Percentiles rank a stretch among this genome's conserved stretches.
These are phyloP conservation scores for Hemisphaericaspora subhashii DNA, from an alignment of 1,139 yeast genomes.

Conservation along the genomic window DNA sequence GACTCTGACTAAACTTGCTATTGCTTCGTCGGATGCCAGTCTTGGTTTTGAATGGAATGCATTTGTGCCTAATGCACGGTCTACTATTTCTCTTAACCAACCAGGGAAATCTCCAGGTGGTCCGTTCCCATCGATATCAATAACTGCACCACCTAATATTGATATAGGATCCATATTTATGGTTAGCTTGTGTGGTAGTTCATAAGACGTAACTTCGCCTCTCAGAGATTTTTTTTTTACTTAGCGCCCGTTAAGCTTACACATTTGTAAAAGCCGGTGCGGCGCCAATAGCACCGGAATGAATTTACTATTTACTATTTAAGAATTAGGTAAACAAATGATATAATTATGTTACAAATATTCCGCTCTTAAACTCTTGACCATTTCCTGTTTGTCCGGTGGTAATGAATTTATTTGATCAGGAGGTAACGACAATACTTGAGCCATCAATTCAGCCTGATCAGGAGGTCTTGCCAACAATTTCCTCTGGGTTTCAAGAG, in stretches of 20 bases:
- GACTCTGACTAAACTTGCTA: conserved; percentile 32
- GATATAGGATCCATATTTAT: conserved; percentile 20
- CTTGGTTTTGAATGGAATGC: conserved; percentile 26
- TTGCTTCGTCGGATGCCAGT: conserved; percentile 44
- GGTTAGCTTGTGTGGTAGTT: too few species aligned
- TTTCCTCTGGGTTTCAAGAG: conserved; percentile 49
- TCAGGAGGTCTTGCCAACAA: conserved; percentile 48
- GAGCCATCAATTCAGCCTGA: conserved; percentile 65
- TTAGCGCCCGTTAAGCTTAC: too few species aligned
- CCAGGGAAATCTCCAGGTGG: conserved; percentile 26
- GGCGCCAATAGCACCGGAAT: too few species aligned
- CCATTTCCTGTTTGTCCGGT: conserved; percentile 60
- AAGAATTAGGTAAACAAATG: too few species aligned
- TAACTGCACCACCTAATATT: conserved; percentile 21
- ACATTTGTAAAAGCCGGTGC: background rate
- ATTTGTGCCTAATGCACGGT: conserved; percentile 33
- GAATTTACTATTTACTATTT: too few species aligned
- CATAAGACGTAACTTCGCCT: background rate
- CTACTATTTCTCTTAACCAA: conserved; percentile 43
- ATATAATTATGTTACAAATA: conserved; percentile 34
- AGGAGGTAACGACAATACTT: conserved; percentile 57
- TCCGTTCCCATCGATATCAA: conserved; percentile 30
- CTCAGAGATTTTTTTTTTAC: background rate
- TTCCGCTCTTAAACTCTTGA: conserved; percentile 57
- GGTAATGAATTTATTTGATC: conserved; percentile 59